Base-by-base conservation (phyloP, 495 filamentous ascomycete genomes). In the Xylaria venustula region DNA sequence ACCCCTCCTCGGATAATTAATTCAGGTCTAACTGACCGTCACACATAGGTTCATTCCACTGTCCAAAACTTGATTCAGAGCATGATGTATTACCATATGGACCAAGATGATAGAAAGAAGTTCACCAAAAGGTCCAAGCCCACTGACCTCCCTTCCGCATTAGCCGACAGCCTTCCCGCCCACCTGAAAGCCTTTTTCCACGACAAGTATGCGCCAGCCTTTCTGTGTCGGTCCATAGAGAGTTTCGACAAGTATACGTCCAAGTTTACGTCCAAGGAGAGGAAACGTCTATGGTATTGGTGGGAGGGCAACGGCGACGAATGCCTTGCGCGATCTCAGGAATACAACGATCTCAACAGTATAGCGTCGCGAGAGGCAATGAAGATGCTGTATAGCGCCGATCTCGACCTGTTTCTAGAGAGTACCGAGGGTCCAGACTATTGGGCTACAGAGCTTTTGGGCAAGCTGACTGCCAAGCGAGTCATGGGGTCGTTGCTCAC, bases 1-100 rank as follows among this genome's bases (percentile, higher is more conserved):
- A 34, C 30, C 30, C 30, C 30, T n/a, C 30, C 30, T 34, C 30
- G 30, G 30, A 34, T 34, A 11, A 34, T 34, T 34, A 11, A 34
- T 34, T 11, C 30, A 11, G 30, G 30, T 34, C 48, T 52, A 36
- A 52, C 14, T 20, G 14, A 7, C 30, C 30, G 30, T 34, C 30
- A 34, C 30, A 34, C 6, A 34, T 26, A 52, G 48, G 23, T 52
- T 25, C 48, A 52, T 20, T 30, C 23, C 17, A 52, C 48, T 26
- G 23, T 26, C 7, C 48, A 52, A 19, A 25, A 19, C 2, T 20
- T 52, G 26, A 52, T 52, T 26, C 23, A 52, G 28, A 37, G 19
- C 48, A 52, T 52, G 48, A 52, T 52, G 48, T 52, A 52, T 22
- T 52, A 52, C 26, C 48, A 52, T 19, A 52, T 52, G 48, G 26